Percentiles rank a stretch among this genome's conserved stretches.
Evolutionary conservation across 257 asterid species (phyloP).

Genomic region (Craterostigma plantagineum): DNA sequence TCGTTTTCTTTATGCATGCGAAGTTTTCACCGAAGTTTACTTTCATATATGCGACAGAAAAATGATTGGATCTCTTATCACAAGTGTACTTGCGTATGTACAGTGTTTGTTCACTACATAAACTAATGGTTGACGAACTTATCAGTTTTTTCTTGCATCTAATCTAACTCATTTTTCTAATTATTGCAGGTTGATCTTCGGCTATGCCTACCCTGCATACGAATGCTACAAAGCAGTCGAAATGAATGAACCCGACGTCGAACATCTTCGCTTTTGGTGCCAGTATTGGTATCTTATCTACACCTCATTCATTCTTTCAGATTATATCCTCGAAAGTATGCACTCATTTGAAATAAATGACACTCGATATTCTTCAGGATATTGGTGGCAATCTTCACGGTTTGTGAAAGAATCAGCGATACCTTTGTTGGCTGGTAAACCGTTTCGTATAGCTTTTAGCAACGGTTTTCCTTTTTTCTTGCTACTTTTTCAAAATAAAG

Average conservation of each 20-base stretch:
- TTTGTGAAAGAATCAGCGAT: slow-evolving; percentile 2
- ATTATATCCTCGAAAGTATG: neutral
- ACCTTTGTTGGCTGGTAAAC: slow-evolving; percentile 2
- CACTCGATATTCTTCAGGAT: neutral
- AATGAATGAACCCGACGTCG: slow-evolving; percentile 3
- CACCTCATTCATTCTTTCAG: neutral
- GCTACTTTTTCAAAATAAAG: no score
- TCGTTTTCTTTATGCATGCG: no score
- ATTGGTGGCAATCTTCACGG: neutral
- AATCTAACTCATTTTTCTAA: neutral
- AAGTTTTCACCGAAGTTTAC: no score
- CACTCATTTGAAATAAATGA: neutral
- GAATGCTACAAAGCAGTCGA: slow-evolving; percentile 6
- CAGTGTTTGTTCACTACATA: neutral
- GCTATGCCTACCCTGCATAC: slow-evolving; percentile 5
- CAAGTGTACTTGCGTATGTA: no score
- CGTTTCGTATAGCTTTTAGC: no score
- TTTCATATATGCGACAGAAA: no score
- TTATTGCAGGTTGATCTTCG: slow-evolving; percentile 3
- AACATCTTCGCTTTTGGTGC: slow-evolving; percentile 4
- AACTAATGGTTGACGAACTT: neutral
- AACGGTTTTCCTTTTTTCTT: neutral
- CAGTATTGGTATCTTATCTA: slow-evolving; percentile 1
- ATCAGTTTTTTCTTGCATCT: neutral
- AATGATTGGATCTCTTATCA: no score